Evolutionary conservation across 2,329 filamentous ascomycete species (phyloP).

Genomic region (Neospermospora avenae): DNA sequence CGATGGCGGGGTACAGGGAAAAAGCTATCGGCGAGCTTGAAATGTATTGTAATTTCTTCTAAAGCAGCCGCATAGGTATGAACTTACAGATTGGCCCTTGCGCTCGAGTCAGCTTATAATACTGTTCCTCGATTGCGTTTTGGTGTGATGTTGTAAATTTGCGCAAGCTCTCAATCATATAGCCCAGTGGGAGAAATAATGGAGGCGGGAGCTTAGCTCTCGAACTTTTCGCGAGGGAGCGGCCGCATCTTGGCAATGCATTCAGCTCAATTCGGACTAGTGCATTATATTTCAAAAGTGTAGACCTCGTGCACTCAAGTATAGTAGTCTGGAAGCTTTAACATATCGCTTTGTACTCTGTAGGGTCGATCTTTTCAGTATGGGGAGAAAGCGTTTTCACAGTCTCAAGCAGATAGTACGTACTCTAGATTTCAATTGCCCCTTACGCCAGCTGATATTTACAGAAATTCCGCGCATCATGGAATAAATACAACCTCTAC

Average conservation of each 20-base stretch:
- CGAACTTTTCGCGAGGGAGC: neutral
- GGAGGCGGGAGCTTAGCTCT: neutral
- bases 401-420: constrained; percentile 63
- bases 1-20: constrained; percentile 29
- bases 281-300: neutral
- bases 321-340: neutral
- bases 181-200: neutral
- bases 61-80: neutral
- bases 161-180: neutral
- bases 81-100: neutral
- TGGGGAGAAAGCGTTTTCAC: constrained; percentile 61
- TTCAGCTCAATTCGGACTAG: neutral
- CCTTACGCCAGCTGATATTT: constrained; percentile 12
- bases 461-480: constrained; percentile 91
- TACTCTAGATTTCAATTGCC: constrained; percentile 13
- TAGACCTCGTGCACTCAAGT: neutral
- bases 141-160: neutral
- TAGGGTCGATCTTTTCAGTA: constrained; percentile 10
- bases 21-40: neutral
- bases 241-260: neutral
- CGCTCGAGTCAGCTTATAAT: neutral
- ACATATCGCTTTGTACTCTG: neutral
- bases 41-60: neutral
- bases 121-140: neutral
- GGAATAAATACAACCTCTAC: constrained; percentile 97